Evolutionary conservation across 257 asterid species (phyloP), one percentile per base, ranked within the genome.

Genomic region (Plantago elongata): DNA sequence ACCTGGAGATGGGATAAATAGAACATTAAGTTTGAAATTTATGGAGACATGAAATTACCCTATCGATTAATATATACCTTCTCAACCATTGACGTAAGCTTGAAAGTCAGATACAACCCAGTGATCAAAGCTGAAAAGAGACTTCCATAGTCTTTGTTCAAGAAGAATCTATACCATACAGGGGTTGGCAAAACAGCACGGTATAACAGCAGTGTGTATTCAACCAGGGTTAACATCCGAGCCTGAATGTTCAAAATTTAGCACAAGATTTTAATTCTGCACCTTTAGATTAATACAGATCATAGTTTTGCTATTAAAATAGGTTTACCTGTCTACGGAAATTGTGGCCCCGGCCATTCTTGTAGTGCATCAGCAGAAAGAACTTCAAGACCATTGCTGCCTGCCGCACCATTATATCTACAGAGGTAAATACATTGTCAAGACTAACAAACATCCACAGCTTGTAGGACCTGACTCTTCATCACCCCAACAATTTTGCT

Each of bases 111-210:
- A 78, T 90, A 90, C 77, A 90, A 74, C 73, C 96, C 97, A 0
- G 96, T 90, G 44, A 78, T 87, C 75, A 90, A 67, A 30, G 95
- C 84, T 51, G 97, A 87, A 77, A 90, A 90, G 70, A 90, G 93
- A 77, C 89, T 83, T 51, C 96, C 97, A 64, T 90, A 83, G 11
- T 82, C 88, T 75, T 90, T 87, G 95, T 87, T 90, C 76, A 87
- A 73, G 80, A 90, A 90, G 82, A 90, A 90, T 70, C 90, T 81
- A 72, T 87, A 90, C 97, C 97, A 90, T 51, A 90, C 96, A 67
- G 97, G 95, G 73, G 96, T 61, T 43, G 97, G 95, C 68, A 90
- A 80, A 75, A 90, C 67, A 46, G 96, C 95, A 75, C 97, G 95
- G 82, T 87, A 90, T 40, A 90, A 77, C 75, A 90, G 83, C 79